phyloP scores from a whole-genome alignment of 2,329 filamentous ascomycete species.

The Falciphora oryzae region DNA sequence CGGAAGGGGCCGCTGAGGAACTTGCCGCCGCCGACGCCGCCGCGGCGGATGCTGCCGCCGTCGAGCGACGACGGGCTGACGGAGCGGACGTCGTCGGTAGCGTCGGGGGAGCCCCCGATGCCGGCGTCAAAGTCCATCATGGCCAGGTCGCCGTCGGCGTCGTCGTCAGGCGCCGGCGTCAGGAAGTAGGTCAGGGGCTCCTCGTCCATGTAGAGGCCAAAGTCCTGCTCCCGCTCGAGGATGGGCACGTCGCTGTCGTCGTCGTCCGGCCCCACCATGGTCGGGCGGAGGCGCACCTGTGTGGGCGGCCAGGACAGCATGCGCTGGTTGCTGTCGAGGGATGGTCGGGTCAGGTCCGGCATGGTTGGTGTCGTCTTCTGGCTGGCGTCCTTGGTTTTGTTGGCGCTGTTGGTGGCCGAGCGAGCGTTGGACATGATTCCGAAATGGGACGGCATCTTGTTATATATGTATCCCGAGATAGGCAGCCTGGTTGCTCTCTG shows the following conservation, averaged over 20 bases:
- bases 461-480: conserved; percentile 9
- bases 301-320: conserved; percentile 43
- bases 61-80: conserved; percentile 52
- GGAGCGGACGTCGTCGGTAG: conserved; percentile 42
- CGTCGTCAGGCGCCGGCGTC: conserved; percentile 39
- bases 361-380: neutral
- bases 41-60: conserved; percentile 31
- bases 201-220: conserved; percentile 37
- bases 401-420: neutral
- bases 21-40: conserved; percentile 22
- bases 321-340: neutral
- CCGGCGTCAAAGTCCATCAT: conserved; percentile 51
- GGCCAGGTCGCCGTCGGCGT: conserved; percentile 29
- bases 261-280: conserved; percentile 26
- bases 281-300: conserved; percentile 40
- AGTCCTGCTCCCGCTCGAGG: conserved; percentile 23
- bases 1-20: conserved; percentile 1
- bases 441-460: neutral
- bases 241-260: conserved; percentile 34
- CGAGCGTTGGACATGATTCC: neutral
- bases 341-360: conserved; percentile 5
- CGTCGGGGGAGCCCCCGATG: conserved; percentile 39
- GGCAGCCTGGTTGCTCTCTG: neutral
- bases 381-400: conserved; percentile 2
- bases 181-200: conserved; percentile 53